A percentile compares a stretch with the other conserved stretches of the same genome.
These are phyloP conservation scores for Aspergillus sclerotioniger DNA, from an alignment of 495 filamentous ascomycete species.

Conservation along the genomic window DNA sequence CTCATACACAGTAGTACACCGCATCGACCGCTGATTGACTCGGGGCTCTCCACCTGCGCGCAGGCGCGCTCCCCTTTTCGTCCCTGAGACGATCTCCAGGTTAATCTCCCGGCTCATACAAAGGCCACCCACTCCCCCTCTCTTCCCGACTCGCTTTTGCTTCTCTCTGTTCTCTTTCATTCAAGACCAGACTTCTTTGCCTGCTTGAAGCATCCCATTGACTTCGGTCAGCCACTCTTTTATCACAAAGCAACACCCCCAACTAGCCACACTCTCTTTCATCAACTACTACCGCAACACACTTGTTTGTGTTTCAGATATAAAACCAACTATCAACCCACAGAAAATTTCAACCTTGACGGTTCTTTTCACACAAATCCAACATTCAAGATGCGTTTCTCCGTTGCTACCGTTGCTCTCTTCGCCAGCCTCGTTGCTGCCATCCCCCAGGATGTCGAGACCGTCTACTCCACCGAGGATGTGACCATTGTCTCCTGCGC, in stretches of 20 bases:
- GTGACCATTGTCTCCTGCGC: conserved; percentile 61
- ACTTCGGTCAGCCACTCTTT: conserved; percentile 60
- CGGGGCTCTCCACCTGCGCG: conserved; percentile 14
- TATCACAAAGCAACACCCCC: conserved; percentile 19
- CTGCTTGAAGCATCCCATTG: conserved; percentile 40
- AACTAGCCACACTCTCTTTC: conserved; percentile 48
- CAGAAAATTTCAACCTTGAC: conserved; percentile 32
- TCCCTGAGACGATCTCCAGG: conserved; percentile 35
- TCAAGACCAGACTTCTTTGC: conserved; percentile 41
- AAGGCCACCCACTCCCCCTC: conserved; percentile 35
- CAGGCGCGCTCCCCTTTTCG: conserved; percentile 23
- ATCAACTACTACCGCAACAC: conserved; percentile 14
- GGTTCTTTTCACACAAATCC: conserved; percentile 30
- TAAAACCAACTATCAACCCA: conserved; percentile 6
- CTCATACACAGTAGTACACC: not conserved
- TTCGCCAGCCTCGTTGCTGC: conserved; percentile 48
- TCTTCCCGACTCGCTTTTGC: conserved; percentile 16
- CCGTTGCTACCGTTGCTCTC: conserved; percentile 47
- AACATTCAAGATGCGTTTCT: conserved; percentile 57
- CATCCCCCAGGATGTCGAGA: conserved; percentile 37
- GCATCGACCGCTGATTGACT: not conserved
- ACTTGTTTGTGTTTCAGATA: conserved; percentile 6
- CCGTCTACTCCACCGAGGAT: conserved; percentile 54
- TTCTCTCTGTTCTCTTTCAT: conserved; percentile 33
- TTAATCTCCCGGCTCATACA: conserved; percentile 49